Conservation (phyloP, 2,329 filamentous ascomycete genomes). For the Coniochaeta hoffmannii region DNA sequence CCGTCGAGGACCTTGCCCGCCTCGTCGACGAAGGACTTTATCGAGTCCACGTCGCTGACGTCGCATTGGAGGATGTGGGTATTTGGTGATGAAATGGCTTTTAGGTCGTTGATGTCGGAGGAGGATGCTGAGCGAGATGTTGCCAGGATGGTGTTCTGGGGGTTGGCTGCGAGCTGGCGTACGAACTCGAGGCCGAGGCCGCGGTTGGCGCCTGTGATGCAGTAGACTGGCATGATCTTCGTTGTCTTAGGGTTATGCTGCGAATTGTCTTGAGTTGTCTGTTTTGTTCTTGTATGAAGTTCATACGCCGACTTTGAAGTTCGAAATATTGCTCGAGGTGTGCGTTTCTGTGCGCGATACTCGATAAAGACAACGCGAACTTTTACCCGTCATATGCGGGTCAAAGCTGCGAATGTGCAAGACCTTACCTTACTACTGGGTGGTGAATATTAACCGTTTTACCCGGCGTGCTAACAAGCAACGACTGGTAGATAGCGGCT, state of each 20-base stretch:
- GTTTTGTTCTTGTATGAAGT: too few species aligned
- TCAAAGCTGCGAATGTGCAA: background rate
- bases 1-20: constrained; percentile 18
- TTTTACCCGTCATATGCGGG: background rate
- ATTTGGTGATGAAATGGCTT: constrained; percentile 8
- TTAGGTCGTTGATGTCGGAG: constrained; percentile 14
- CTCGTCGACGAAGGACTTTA: constrained; percentile 16
- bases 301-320: too few species aligned
- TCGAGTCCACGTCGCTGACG: constrained; percentile 23
- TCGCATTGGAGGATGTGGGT: constrained; percentile 22
- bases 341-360: background rate
- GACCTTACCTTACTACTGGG: background rate
- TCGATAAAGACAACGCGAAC: background rate
- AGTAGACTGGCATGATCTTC: constrained; percentile 21
- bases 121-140: background rate
- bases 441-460: background rate
- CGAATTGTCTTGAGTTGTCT: background rate
- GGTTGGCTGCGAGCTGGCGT: constrained; percentile 17
- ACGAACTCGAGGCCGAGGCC: constrained; percentile 23
- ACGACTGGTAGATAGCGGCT: too few species aligned
- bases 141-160: constrained; percentile 20
- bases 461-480: background rate
- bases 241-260: background rate
- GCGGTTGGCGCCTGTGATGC: constrained; percentile 23
- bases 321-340: background rate